Percentiles rank a stretch among this genome's conserved stretches.
phyloP scores from a whole-genome alignment of 257 asterid genomes.

The Thymus quinquecostatus region DNA sequence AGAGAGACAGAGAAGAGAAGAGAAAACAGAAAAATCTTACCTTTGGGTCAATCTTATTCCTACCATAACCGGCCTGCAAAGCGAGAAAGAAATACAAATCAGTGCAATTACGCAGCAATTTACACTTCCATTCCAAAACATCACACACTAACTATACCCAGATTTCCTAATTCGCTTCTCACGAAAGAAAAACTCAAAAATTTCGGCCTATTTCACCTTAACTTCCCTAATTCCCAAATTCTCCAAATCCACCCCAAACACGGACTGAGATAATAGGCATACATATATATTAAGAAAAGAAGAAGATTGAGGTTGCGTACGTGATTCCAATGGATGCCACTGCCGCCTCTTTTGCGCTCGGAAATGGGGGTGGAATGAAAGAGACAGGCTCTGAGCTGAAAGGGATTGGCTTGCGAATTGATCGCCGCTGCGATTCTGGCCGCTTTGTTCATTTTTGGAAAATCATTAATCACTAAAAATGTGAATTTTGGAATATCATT shows the following conservation, averaged over 20 bases:
- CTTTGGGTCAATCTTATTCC: constrained; percentile 49
- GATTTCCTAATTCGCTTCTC: constrained; percentile 8
- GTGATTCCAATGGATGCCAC: constrained; percentile 63
- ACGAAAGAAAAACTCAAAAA: constrained; percentile 29
- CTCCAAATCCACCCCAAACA: not conserved
- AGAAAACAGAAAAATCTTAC: constrained; percentile 39
- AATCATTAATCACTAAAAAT: constrained; percentile 36
- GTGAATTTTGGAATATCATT: not conserved
- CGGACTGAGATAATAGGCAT: not conserved
- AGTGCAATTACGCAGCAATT: constrained; percentile 25
- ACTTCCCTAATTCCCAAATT: not conserved
- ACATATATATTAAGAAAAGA: constrained; percentile 10
- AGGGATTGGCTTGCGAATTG: constrained; percentile 51
- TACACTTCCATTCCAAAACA: not conserved
- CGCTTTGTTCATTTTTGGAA: constrained; percentile 55
- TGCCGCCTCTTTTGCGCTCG: constrained; percentile 69
- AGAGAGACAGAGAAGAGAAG: not conserved
- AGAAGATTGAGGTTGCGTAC: constrained; percentile 42
- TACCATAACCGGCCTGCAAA: constrained; percentile 55
- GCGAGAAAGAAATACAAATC: constrained; percentile 24
- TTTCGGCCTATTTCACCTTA: constrained; percentile 24
- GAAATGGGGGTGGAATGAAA: constrained; percentile 71
- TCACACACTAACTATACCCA: not conserved
- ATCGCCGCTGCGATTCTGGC: constrained; percentile 50
- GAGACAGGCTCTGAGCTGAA: constrained; percentile 47